Conservation (phyloP, 805 yeast species). For the Saccharomyces cerevisiae region DNA sequence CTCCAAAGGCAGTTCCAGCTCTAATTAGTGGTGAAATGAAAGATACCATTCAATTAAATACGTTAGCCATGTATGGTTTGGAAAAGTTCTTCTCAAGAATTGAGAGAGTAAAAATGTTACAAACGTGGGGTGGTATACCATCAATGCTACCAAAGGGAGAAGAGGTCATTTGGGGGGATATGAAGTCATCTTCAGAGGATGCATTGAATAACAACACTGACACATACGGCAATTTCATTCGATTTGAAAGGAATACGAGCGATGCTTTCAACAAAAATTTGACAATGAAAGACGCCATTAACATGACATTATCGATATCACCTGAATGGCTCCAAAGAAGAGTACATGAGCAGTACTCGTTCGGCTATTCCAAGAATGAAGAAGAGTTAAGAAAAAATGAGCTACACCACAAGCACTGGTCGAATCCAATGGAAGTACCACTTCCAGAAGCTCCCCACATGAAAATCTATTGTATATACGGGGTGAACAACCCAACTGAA, state of each 20-base stretch:
- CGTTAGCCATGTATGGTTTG: slow-evolving; percentile 85
- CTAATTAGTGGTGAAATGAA: slow-evolving; percentile 96
- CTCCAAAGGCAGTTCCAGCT: slow-evolving; percentile 91
- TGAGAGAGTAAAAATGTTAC: slow-evolving; percentile 78
- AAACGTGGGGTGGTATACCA: slow-evolving; percentile 86
- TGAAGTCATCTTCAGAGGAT: slow-evolving; percentile 67
- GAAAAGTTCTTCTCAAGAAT: slow-evolving; percentile 87
- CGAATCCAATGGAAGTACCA: slow-evolving; percentile 88
- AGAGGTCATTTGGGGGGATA: slow-evolving; percentile 76
- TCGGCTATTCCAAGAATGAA: slow-evolving; percentile 57
- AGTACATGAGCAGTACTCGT: slow-evolving; percentile 64
- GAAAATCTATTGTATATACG: slow-evolving; percentile 84
- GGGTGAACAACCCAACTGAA: slow-evolving; percentile 95
- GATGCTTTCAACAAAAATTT: slow-evolving; percentile 45
- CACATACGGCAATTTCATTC: slow-evolving; percentile 55
- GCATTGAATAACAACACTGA: slow-evolving; percentile 19
- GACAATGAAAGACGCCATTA: slow-evolving; percentile 61
- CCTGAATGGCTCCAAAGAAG: slow-evolving; percentile 73
- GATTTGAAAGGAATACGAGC: slow-evolving; percentile 35
- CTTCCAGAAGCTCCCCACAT: slow-evolving; percentile 90
- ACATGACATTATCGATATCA: slow-evolving; percentile 51
- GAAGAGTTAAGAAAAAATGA: slow-evolving; percentile 58
- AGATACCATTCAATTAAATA: slow-evolving; percentile 90
- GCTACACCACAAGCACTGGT: slow-evolving; percentile 73
- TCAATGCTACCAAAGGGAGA: slow-evolving; percentile 98